Conservation (phyloP, 1,139 yeast genomes). For the Taiozyma sp. region DNA sequence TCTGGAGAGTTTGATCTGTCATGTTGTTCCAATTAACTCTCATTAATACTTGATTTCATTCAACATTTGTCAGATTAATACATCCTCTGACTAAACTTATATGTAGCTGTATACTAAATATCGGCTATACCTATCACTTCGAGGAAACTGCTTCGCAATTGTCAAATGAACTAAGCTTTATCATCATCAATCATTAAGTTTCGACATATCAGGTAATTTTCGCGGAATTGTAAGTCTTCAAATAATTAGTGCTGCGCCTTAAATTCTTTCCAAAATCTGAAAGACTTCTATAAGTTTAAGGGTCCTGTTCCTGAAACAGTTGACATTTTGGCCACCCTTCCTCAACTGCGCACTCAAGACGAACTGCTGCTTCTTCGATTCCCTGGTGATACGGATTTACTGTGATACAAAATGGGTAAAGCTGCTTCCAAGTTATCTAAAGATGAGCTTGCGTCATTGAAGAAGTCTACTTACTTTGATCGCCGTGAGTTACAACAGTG, state of each 20-base stretch:
- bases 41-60: neutral
- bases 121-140: too few relatives aligned
- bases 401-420: slow-evolving; percentile 65
- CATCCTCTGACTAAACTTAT: too few relatives aligned
- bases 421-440: slow-evolving; percentile 89
- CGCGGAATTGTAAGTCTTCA: neutral
- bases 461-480: slow-evolving; percentile 86
- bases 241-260: neutral
- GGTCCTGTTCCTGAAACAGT: neutral
- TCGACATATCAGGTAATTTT: neutral
- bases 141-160: too few relatives aligned
- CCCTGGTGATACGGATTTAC: neutral
- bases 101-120: too few relatives aligned
- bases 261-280: neutral
- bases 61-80: too few relatives aligned
- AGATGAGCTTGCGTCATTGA: slow-evolving; percentile 81
- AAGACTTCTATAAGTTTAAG: neutral
- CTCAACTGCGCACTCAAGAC: neutral
- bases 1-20: neutral
- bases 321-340: neutral
- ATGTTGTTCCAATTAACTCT: neutral
- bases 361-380: neutral
- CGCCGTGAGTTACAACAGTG: slow-evolving; percentile 94
- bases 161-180: too few relatives aligned
- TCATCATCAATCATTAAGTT: neutral